These are phyloP conservation scores for Nyctanthes arbortristis DNA, from an alignment of 257 asterid genomes.

Conservation along the genomic window DNA sequence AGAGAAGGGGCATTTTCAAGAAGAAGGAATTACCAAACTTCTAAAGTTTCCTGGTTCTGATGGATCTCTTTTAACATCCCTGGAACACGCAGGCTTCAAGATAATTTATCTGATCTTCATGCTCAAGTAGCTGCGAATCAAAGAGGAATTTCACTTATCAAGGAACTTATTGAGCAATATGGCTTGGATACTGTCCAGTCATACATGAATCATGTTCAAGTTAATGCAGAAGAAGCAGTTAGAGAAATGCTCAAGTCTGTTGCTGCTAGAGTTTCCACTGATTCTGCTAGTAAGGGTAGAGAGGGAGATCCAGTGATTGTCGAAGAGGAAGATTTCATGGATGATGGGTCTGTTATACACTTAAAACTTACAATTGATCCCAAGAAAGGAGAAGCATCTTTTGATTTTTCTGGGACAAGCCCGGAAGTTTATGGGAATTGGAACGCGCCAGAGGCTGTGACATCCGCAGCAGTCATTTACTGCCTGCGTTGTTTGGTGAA, in stretches of 20 bases:
- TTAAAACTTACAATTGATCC: constrained; percentile 75
- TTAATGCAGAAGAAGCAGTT: constrained; percentile 91
- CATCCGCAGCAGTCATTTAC: constrained; percentile 94
- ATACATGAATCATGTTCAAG: constrained; percentile 89
- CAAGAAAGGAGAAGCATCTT: constrained; percentile 75
- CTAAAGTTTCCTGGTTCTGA: constrained; percentile 64
- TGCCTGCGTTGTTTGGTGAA: constrained; percentile 86
- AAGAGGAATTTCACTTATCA: constrained; percentile 86
- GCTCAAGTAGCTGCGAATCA: constrained; percentile 99
- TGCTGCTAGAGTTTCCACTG: constrained; percentile 48
- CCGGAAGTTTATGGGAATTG: constrained; percentile 96
- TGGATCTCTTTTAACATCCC: constrained; percentile 56
- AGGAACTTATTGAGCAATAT: constrained; percentile 91
- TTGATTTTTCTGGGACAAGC: constrained; percentile 91
- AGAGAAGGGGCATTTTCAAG: constrained; percentile 78
- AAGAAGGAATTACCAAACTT: constrained; percentile 80
- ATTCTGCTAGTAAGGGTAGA: constrained; percentile 27
- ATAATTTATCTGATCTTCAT: constrained; percentile 87
- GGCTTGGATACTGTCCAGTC: constrained; percentile 85
- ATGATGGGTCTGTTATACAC: constrained; percentile 81
- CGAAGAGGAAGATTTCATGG: constrained; percentile 95
- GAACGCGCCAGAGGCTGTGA: constrained; percentile 99
- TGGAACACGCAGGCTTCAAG: constrained; percentile 93
- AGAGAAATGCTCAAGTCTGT: constrained; percentile 93
- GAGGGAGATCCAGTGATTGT: constrained; percentile 49